Evolutionary conservation across 139 green algal species (phyloP), one percentile per base, ranked within the genome.

Genomic region (Marvania coccoides): DNA sequence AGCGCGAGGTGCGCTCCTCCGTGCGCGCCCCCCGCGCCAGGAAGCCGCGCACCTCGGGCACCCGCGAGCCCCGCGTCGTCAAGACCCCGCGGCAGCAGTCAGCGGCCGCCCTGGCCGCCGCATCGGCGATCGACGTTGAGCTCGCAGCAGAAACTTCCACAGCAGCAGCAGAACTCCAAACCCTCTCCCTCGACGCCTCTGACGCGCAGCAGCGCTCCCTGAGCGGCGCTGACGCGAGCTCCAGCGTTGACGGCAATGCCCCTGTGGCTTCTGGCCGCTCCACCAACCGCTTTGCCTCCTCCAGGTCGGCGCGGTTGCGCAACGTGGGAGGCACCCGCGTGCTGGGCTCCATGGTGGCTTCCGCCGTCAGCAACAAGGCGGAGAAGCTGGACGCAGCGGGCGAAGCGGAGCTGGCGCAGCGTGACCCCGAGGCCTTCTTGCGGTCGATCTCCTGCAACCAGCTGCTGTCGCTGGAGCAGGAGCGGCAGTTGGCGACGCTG

Each of bases 401-500:
- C 19, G 42, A 51, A 51, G 42, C 42, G 19, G 42, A 51, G 42
- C 42, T 51, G 19, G 42, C 42, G 19, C 42, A 51, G 19, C 42
- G 42, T 28, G 42, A 51, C 51, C 51, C 13, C 55, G 7, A 15
- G 15, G 8, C 60, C 35, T 37, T 55, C 12, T 9, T 51, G 29
- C 60, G 36, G 24, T 58, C 61, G 10, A 66, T 73, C 30, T 45
- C 37, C 23, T 14, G 15, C 1, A 40, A 64, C 58, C 14, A 51
- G 33, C 72, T 95, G 58, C 69, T 95, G 15, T 78, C 74, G 0
- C 71, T 53, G 3, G 84, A 88, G 0, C 59, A 92, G 72, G 91
- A 97, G 78, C 68, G 82, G 23, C 76, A 90, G 48, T 72, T 96
- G 42, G 78, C 86, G 14, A 65, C 37, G 4, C 40, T 88, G 30